Percentiles rank a stretch among this genome's conserved stretches.
Conservation (phyloP, 2,329 filamentous ascomycete genomes). For the Colletotrichum nymphaeae region DNA sequence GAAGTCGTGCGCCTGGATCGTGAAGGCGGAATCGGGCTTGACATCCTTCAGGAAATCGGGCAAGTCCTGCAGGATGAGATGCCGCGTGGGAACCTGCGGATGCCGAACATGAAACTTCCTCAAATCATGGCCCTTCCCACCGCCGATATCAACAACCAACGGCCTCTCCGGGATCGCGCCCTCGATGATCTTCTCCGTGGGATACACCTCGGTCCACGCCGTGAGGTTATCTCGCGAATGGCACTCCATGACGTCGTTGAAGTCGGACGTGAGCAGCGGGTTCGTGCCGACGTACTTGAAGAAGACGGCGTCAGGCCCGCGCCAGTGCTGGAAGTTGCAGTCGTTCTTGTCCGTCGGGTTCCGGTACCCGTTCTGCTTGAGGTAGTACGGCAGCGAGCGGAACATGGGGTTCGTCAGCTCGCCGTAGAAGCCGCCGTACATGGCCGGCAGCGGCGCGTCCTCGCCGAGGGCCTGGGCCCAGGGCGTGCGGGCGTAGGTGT, state of each 20-base stretch:
- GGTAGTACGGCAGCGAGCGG: conserved; percentile 44
- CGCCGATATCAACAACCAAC: conserved; percentile 49
- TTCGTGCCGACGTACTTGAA: conserved; percentile 47
- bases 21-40: conserved; percentile 40
- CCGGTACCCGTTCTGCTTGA: conserved; percentile 46
- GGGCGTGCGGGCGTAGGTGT: conserved; percentile 48
- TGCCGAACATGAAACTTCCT: conserved; percentile 46
- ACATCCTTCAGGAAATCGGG: conserved; percentile 46
- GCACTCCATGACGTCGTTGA: conserved; percentile 51
- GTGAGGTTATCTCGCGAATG: conserved; percentile 51
- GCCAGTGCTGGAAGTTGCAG: conserved; percentile 48
- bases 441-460: conserved; percentile 42
- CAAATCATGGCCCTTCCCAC: conserved; percentile 50
- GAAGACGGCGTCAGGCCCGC: conserved; percentile 41
- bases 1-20: conserved; percentile 48
- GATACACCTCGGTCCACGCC: conserved; percentile 45
- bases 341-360: conserved; percentile 48
- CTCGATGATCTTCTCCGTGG: conserved; percentile 40
- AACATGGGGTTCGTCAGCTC: conserved; percentile 48
- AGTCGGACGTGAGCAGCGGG: conserved; percentile 43
- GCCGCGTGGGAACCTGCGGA: conserved; percentile 39
- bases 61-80: conserved; percentile 48
- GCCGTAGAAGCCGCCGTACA: conserved; percentile 48
- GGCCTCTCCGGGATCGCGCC: conserved; percentile 42
- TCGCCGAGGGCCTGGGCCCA: conserved; percentile 45